Percentiles rank a stretch among this genome's conserved stretches.
Conservation (phyloP, 192 early-diverging fungal genomes). For the Coemansia guatemalensis region DNA sequence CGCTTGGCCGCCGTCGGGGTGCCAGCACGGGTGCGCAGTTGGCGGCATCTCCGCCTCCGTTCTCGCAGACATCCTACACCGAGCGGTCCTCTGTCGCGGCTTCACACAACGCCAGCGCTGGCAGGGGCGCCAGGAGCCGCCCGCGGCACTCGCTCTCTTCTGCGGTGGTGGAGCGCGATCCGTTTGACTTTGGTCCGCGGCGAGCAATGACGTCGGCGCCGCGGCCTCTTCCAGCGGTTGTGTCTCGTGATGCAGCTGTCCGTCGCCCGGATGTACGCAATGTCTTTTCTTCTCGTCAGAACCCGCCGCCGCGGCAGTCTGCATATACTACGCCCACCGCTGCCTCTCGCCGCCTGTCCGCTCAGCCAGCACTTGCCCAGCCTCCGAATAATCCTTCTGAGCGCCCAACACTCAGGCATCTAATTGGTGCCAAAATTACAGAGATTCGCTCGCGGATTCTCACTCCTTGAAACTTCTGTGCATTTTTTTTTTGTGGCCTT, state of each 20-base stretch:
- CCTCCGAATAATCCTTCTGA: background rate
- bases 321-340: background rate
- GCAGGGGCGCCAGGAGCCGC: background rate
- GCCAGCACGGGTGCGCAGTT: background rate
- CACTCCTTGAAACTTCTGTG: background rate
- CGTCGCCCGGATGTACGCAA: slow-evolving; percentile 13
- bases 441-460: slow-evolving; percentile 17
- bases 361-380: background rate
- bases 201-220: background rate
- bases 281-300: slow-evolving; percentile 1
- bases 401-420: slow-evolving; percentile 6
- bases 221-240: slow-evolving; percentile 6
- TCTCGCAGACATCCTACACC: background rate
- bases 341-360: background rate
- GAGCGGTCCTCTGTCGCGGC: background rate
- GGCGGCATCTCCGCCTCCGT: background rate
- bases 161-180: background rate
- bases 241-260: background rate
- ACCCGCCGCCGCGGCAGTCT: background rate
- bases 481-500: background rate
- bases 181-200: background rate
- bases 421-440: slow-evolving; percentile 12
- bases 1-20: background rate
- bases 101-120: background rate
- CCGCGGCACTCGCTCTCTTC: background rate